Evolutionary conservation across 2,329 filamentous ascomycete species (phyloP).

Genomic region (Cadophora sp.): DNA sequence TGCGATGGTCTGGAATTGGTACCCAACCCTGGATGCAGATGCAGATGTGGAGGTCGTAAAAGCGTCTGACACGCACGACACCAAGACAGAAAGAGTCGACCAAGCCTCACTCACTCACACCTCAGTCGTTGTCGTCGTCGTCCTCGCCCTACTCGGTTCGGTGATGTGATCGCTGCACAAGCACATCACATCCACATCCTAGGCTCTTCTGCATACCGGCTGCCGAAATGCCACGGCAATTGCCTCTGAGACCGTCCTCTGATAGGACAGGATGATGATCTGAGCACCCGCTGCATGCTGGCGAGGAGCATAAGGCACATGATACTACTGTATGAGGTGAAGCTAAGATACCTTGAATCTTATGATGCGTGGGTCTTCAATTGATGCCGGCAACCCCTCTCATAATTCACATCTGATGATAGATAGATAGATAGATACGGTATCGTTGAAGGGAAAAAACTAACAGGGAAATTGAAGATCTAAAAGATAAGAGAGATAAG

Average conservation of each 20-base stretch:
- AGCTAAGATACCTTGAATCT: background rate
- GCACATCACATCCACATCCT: slow-evolving; percentile 8
- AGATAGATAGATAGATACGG: too few relatives aligned
- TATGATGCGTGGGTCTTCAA: background rate
- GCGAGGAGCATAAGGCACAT: slow-evolving; percentile 1
- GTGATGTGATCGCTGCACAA: slow-evolving; percentile 13
- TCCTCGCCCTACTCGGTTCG: background rate
- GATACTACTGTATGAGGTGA: background rate
- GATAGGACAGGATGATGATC: background rate
- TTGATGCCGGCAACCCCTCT: too few relatives aligned
- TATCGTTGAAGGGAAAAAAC: background rate
- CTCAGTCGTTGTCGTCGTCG: background rate
- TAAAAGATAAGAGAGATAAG: slow-evolving; percentile 2
- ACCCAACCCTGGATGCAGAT: background rate
- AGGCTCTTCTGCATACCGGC: background rate
- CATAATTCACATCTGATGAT: background rate
- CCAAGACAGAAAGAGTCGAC: background rate
- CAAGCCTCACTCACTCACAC: background rate
- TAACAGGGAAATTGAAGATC: background rate
- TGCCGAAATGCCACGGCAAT: slow-evolving; percentile 18
- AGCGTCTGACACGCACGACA: slow-evolving; percentile 13
- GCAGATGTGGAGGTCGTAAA: background rate
- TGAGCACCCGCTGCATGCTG: background rate
- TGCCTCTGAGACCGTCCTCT: background rate
- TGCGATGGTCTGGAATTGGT: background rate